phyloP scores from a whole-genome alignment of 345 rosid genomes.

The Eucalyptus curtisii region DNA sequence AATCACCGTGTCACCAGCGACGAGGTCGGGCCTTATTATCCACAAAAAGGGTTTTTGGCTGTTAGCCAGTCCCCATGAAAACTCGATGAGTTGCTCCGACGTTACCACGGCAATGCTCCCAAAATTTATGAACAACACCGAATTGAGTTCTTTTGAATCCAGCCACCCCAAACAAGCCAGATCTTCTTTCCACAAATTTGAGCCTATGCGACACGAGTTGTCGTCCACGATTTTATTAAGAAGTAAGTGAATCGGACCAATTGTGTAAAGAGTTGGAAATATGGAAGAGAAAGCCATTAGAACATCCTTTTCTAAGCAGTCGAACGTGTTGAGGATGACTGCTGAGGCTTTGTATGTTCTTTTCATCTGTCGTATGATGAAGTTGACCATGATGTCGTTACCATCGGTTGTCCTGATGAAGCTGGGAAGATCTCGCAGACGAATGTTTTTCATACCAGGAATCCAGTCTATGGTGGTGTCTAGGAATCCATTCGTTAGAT shows the following conservation, averaged over 20 bases:
- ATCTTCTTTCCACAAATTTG: constrained; percentile 10
- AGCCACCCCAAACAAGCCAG: constrained; percentile 3
- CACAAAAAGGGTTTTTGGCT: constrained; percentile 3
- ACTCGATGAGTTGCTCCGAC: constrained; percentile 1
- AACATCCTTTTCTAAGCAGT: constrained; percentile 16
- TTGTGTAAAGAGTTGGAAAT: not conserved
- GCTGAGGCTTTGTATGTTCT: constrained; percentile 17
- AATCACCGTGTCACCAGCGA: not conserved
- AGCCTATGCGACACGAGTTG: not conserved
- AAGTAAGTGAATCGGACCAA: constrained; percentile 6
- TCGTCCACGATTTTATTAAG: not conserved
- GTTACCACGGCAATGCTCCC: constrained; percentile 9
- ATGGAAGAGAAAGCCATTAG: not conserved
- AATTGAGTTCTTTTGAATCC: not conserved
- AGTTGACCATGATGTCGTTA: constrained; percentile 17
- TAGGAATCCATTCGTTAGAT: constrained; percentile 10
- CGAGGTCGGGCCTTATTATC: constrained; percentile 6
- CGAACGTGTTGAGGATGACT: constrained; percentile 21
- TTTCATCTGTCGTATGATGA: not conserved
- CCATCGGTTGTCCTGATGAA: constrained; percentile 15
- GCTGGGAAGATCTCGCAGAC: constrained; percentile 31
- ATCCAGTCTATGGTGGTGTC: constrained; percentile 31
- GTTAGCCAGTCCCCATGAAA: constrained; percentile 11
- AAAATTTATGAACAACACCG: constrained; percentile 7
- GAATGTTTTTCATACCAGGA: constrained; percentile 23